phyloP scores from a whole-genome alignment of 2,329 filamentous ascomycete species.

The Penicillium sp. region DNA sequence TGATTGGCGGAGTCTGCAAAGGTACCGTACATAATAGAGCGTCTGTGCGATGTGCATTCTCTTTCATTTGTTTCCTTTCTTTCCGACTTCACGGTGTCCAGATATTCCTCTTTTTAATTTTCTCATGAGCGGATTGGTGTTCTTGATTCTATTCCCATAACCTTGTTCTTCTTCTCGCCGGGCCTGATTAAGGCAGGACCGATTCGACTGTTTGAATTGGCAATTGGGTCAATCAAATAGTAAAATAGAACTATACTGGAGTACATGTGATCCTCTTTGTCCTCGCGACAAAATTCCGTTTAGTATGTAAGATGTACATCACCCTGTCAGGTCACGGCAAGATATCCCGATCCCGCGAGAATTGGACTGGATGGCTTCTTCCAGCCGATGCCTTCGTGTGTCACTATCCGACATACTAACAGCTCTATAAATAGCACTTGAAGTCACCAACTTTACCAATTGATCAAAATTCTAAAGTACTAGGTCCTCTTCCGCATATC shows the following conservation, averaged over 20 bases:
- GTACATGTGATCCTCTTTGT: neutral
- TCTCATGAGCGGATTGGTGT: conserved; percentile 29
- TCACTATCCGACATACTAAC: neutral
- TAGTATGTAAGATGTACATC: conserved; percentile 1
- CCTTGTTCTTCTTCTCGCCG: conserved; percentile 5
- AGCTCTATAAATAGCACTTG: no score
- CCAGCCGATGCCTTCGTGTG: neutral
- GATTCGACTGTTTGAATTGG: conserved; percentile 1
- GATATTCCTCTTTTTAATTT: conserved; percentile 12
- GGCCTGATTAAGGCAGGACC: conserved; percentile 1
- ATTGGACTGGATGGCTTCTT: neutral
- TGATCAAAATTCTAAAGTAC: no score
- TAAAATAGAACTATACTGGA: conserved; percentile 1
- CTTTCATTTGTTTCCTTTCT: conserved; percentile 17
- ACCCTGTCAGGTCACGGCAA: neutral
- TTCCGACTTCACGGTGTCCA: conserved; percentile 3
- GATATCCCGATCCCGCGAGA: neutral
- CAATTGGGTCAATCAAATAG: neutral
- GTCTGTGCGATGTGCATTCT: conserved; percentile 20
- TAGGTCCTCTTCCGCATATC: no score
- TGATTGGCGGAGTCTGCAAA: conserved; percentile 18
- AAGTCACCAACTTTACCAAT: no score
- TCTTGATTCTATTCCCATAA: conserved; percentile 12
- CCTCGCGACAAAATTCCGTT: neutral
- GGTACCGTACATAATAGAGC: conserved; percentile 38